phyloP scores from a whole-genome alignment of 768 basidiomycete genomes.

The Hortiboletus flavorubellus region DNA sequence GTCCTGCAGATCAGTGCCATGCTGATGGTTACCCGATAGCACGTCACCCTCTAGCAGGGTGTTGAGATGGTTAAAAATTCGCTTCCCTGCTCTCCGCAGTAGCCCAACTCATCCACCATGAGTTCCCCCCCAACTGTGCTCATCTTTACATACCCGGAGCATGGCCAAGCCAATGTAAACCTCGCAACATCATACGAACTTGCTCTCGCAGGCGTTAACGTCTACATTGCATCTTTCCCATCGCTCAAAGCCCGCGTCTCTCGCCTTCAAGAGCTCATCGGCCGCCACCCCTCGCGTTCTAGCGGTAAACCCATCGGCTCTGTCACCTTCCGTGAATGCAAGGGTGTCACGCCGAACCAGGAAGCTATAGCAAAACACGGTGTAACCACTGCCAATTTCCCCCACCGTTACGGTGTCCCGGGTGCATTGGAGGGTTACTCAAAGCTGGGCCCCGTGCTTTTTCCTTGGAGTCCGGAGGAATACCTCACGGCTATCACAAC shows the following conservation, averaged over 20 bases:
- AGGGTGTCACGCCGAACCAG: neutral
- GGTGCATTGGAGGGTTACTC: conserved; percentile 6
- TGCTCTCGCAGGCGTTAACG: conserved; percentile 5
- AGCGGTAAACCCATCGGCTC: neutral
- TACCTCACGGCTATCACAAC: neutral
- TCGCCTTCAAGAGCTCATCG: conserved; percentile 5
- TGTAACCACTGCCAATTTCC: neutral
- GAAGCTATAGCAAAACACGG: neutral
- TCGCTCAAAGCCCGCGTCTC: conserved; percentile 7
- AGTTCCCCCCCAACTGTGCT: conserved; percentile 5
- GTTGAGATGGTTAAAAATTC: too few relatives aligned
- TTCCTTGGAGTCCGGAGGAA: conserved; percentile 6
- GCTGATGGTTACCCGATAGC: too few relatives aligned
- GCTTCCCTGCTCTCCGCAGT: too few relatives aligned
- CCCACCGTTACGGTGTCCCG: neutral
- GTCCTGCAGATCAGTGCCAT: too few relatives aligned
- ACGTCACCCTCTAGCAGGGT: too few relatives aligned
- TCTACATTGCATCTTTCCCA: conserved; percentile 11
- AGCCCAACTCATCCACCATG: neutral
- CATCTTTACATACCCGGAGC: conserved; percentile 6
- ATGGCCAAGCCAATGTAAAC: conserved; percentile 6
- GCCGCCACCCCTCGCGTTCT: neutral
- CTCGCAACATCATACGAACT: conserved; percentile 16
- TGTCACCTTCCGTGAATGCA: conserved; percentile 3
- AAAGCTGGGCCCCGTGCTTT: neutral